These are phyloP conservation scores for Thermoascus crustaceus DNA, from an alignment of 2,329 filamentous ascomycete species.

Conservation along the genomic window DNA sequence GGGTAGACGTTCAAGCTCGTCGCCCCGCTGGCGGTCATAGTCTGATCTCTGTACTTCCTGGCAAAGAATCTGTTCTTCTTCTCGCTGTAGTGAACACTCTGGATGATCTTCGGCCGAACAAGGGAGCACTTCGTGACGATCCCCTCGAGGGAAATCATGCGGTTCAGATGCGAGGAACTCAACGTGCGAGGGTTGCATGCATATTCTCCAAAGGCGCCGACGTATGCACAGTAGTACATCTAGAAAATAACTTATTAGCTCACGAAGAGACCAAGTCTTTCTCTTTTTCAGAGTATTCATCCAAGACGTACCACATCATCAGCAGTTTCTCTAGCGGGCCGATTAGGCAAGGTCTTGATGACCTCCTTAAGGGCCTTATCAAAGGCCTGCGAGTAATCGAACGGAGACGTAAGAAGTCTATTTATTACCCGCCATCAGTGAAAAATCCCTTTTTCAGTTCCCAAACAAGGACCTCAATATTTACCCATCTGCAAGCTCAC, in stretches of 20 bases:
- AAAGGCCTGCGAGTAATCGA: slow-evolving; percentile 82
- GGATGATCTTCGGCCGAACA: slow-evolving; percentile 93
- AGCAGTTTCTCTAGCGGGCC: slow-evolving; percentile 64
- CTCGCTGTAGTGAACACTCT: slow-evolving; percentile 95
- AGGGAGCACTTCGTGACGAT: slow-evolving; percentile 96
- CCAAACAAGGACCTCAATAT: slow-evolving; percentile 4
- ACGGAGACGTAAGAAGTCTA: slow-evolving; percentile 71
- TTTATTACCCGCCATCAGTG: slow-evolving; percentile 31
- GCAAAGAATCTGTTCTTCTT: slow-evolving; percentile 77
- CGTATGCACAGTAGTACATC: slow-evolving; percentile 89
- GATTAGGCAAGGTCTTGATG: slow-evolving; percentile 68
- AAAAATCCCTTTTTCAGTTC: neutral
- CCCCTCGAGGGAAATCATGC: slow-evolving; percentile 94
- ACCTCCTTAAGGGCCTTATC: slow-evolving; percentile 84
- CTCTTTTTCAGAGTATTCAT: too few species aligned
- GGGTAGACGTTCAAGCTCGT: slow-evolving; percentile 90
- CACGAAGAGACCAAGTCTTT: too few species aligned
- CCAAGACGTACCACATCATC: slow-evolving; percentile 58
- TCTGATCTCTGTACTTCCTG: slow-evolving; percentile 89
- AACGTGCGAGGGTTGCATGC: slow-evolving; percentile 91
- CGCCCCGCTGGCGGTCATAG: slow-evolving; percentile 81
- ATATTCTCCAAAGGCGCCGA: slow-evolving; percentile 90
- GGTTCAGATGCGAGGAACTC: slow-evolving; percentile 80
- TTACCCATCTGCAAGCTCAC: slow-evolving; percentile 65
- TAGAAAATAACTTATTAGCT: slow-evolving; percentile 10